Conservation (phyloP, 192 early-diverging fungal genomes). For the Podila clonocystis region DNA sequence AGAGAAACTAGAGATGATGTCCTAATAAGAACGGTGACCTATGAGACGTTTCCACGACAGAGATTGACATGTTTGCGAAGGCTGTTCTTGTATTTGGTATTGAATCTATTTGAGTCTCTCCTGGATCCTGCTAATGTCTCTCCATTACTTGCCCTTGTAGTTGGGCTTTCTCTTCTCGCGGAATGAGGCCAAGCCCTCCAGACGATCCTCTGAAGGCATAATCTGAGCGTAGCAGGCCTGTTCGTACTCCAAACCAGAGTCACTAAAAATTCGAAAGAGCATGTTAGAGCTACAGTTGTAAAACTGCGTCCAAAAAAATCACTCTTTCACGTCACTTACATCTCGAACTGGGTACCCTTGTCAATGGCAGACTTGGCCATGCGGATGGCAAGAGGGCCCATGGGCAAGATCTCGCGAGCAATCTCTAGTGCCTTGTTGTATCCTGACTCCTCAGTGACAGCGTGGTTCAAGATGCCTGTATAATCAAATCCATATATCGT, state of each 20-base stretch:
- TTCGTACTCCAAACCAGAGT: slow-evolving; percentile 90
- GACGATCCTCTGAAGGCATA: slow-evolving; percentile 92
- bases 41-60: no score
- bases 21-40: neutral
- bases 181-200: slow-evolving; percentile 85
- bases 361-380: slow-evolving; percentile 95
- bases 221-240: slow-evolving; percentile 95
- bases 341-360: slow-evolving; percentile 80
- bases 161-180: slow-evolving; percentile 86
- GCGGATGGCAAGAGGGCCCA: slow-evolving; percentile 86
- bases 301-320: neutral
- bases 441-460: slow-evolving; percentile 67
- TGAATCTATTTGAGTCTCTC: no score
- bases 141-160: slow-evolving; percentile 76
- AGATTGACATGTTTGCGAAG: no score
- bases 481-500: neutral
- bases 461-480: slow-evolving; percentile 83
- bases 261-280: slow-evolving; percentile 48
- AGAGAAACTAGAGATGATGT: neutral
- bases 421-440: slow-evolving; percentile 81
- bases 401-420: slow-evolving; percentile 79
- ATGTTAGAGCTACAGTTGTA: no score
- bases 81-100: no score
- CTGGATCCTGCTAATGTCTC: neutral
- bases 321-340: slow-evolving; percentile 53